These are phyloP conservation scores for Paramarasmius palmivorus DNA, from an alignment of 1,284 basidiomycete genomes.

Conservation along the genomic window DNA sequence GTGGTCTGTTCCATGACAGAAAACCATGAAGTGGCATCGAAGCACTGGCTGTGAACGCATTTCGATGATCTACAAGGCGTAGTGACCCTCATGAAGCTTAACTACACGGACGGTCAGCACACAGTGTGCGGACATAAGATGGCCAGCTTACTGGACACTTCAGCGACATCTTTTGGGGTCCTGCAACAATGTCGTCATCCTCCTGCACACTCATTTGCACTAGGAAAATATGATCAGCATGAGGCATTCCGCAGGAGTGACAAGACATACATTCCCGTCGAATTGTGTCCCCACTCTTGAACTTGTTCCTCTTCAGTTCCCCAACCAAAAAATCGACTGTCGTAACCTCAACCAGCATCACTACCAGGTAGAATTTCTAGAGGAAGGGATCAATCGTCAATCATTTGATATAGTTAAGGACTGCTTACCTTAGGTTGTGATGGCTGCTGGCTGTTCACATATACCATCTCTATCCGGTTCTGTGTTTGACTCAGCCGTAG, in stretches of 20 bases:
- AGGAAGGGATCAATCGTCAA: slow-evolving; percentile 10
- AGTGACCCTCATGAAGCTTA: slow-evolving; percentile 87
- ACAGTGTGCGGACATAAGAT: background rate
- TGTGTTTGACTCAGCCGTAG: slow-evolving; percentile 47
- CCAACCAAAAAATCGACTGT: slow-evolving; percentile 68
- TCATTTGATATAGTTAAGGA: background rate
- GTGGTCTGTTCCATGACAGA: slow-evolving; percentile 96
- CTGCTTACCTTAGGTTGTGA: slow-evolving; percentile 61
- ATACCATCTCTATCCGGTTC: slow-evolving; percentile 84
- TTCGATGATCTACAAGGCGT: slow-evolving; percentile 83
- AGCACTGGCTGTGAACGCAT: slow-evolving; percentile 94
- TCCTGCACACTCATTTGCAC: slow-evolving; percentile 62
- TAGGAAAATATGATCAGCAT: slow-evolving; percentile 30
- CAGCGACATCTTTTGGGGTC: slow-evolving; percentile 84
- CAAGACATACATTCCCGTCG: slow-evolving; percentile 58
- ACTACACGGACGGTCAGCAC: slow-evolving; percentile 38
- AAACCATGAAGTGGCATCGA: slow-evolving; percentile 94
- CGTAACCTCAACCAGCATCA: slow-evolving; percentile 80
- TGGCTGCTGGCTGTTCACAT: slow-evolving; percentile 87
- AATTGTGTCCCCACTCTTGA: slow-evolving; percentile 67
- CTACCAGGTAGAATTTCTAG: slow-evolving; percentile 85
- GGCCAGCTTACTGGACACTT: slow-evolving; percentile 81
- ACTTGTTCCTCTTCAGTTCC: slow-evolving; percentile 65
- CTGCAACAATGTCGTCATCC: slow-evolving; percentile 89
- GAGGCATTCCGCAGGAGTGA: slow-evolving; percentile 1